Conservation (phyloP, 345 rosid genomes). For the Jatropha curcas region DNA sequence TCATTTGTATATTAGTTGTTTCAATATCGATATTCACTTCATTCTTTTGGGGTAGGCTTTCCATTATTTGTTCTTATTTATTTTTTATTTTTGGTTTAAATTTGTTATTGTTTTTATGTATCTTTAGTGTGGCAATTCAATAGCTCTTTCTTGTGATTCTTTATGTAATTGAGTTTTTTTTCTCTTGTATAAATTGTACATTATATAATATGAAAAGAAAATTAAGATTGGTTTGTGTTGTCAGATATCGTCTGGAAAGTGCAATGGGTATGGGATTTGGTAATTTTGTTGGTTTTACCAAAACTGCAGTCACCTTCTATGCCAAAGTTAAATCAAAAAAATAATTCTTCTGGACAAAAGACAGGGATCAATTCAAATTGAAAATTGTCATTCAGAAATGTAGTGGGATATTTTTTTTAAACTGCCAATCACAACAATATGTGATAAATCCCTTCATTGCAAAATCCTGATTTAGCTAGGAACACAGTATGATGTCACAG, state of each 20-base stretch:
- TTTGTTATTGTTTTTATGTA: neutral
- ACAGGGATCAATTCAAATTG: too few species aligned
- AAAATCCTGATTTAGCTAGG: too few species aligned
- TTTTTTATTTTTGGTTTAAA: neutral
- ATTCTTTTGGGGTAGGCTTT: constrained; percentile 39
- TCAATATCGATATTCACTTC: constrained; percentile 49
- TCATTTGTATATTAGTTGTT: neutral
- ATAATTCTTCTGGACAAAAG: too few species aligned
- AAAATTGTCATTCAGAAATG: too few species aligned
- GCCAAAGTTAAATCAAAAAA: neutral
- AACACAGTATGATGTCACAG: too few species aligned
- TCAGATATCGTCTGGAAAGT: neutral
- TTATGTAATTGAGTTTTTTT: neutral
- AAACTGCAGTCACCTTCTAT: neutral
- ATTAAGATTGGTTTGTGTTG: neutral
- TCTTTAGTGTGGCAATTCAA: constrained; percentile 17
- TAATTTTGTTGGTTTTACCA: neutral
- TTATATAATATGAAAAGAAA: constrained; percentile 3
- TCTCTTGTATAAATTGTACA: constrained; percentile 33
- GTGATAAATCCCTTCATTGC: too few species aligned
- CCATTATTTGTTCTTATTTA: neutral
- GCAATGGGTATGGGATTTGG: neutral
- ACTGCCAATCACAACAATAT: too few species aligned
- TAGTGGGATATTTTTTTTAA: too few species aligned
- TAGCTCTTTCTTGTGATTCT: constrained; percentile 23